Conservation (phyloP, 2,329 filamentous ascomycete genomes). For the Pseudopyrenochaeta lycopersici region DNA sequence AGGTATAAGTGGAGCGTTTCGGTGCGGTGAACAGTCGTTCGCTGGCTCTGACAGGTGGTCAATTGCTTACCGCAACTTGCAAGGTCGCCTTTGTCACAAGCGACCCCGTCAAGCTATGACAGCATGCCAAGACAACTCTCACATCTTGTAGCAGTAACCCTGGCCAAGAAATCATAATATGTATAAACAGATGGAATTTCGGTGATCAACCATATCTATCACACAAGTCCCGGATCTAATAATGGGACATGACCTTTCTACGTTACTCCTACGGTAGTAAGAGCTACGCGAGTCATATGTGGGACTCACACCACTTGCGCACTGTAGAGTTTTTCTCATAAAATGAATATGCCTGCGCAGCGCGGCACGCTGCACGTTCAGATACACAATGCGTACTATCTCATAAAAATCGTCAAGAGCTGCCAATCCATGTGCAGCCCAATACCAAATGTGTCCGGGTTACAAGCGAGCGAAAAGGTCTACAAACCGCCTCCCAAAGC, state of each 20-base stretch:
- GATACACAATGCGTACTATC: slow-evolving; percentile 37
- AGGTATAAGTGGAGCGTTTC: slow-evolving; percentile 3
- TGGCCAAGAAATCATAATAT: no score
- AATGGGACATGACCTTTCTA: background rate
- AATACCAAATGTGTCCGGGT: slow-evolving; percentile 21
- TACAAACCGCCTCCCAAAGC: slow-evolving; percentile 30
- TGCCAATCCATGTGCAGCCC: slow-evolving; percentile 22
- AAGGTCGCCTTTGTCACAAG: background rate
- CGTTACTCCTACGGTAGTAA: background rate
- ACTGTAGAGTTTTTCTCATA: background rate
- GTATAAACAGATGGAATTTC: no score
- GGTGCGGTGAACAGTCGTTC: slow-evolving; percentile 30
- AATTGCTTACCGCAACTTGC: background rate
- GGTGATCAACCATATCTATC: no score
- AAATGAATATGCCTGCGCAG: slow-evolving; percentile 3
- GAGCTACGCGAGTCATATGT: background rate
- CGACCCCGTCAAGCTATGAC: background rate
- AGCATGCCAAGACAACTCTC: background rate
- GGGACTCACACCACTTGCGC: background rate
- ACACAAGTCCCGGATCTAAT: background rate
- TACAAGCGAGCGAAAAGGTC: slow-evolving; percentile 32
- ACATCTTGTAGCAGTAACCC: background rate
- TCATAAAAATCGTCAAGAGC: slow-evolving; percentile 25
- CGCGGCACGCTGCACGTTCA: slow-evolving; percentile 36
- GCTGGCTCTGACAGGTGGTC: slow-evolving; percentile 2